Evolutionary conservation across 768 basidiomycete species (phyloP), one percentile per base, ranked within the genome.

Genomic region (Gloeopeniophorella convolvens): DNA sequence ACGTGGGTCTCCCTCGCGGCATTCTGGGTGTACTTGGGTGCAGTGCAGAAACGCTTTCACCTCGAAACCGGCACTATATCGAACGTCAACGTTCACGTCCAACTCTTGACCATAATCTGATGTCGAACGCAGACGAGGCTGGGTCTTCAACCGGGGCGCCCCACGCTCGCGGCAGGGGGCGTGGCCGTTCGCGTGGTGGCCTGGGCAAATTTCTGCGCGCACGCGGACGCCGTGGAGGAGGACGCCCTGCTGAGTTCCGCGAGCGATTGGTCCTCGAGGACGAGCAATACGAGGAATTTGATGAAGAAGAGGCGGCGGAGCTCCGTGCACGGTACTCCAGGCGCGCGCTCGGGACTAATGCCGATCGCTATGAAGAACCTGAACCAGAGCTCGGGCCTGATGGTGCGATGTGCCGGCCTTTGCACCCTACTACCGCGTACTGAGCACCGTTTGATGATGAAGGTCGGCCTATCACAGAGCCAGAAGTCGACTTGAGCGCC

Each of bases 171-270:
- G 59, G 65, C 8, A 72, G 79, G 3, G 79, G 79, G 0, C 66
- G 78, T 50, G 73, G 78, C 21, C 76, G 74, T 59, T 78, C 80
- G 44, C 74, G 83, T 45, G 85, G 85, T 1, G 83, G 84, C 2
- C 67, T 80, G 3, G 85, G 85, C 0, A 89, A 88, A 66, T 84
- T 83, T 60, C 72, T 88, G 16, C 79, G 85, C 23, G 83, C 86
- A 10, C 68, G 82, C 3, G 86, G 86, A 3, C 68, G 82, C 35
- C 69, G 75, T 23, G 75, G 82, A 0, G 58, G 59, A 9, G 82
- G 83, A 1, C 79, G 83, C 31, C 79, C 80, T 4, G 83, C 85
- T 44, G 80, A 78, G 58, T 88, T 85, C 63, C 61, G 66, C n/a
- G 68, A 73, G 59, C 78, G 82, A 5, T 68, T 85, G 7, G 42